A percentile compares a stretch with the other conserved stretches of the same genome.
Evolutionary conservation across 1,139 yeast genomes (phyloP).

Genomic region (Arxiozyma heterogenica): DNA sequence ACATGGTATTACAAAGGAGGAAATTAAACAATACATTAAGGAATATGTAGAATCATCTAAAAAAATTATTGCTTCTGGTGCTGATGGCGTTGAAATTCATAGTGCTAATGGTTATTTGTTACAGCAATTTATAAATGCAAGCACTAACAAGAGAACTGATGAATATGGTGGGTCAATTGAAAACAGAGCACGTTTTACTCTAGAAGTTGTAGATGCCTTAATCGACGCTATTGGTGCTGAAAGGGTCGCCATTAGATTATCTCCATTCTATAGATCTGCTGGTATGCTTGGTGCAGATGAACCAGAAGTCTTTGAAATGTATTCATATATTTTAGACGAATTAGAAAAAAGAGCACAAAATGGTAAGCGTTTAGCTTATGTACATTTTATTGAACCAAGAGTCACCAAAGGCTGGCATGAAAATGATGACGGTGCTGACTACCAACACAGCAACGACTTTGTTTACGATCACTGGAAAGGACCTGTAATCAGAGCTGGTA

Average conservation of each 20-base stretch:
- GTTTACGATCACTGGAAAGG: conserved; percentile 40
- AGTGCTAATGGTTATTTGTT: conserved; percentile 58
- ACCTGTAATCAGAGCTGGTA: conserved; percentile 31
- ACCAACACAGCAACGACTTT: conserved; percentile 31
- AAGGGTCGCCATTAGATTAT: conserved; percentile 34
- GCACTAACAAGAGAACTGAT: conserved; percentile 50
- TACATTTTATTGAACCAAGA: conserved; percentile 44
- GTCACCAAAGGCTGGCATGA: conserved; percentile 16
- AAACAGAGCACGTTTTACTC: conserved; percentile 40
- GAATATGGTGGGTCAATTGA: conserved; percentile 55
- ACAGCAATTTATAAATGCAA: conserved; percentile 45
- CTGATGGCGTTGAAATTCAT: conserved; percentile 60
- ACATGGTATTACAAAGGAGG: conserved; percentile 30
- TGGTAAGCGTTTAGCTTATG: conserved; percentile 37
- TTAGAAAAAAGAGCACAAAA: conserved; percentile 24
- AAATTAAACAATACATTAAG: conserved; percentile 29
- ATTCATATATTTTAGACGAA: conserved; percentile 31
- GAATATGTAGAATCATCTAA: conserved; percentile 32
- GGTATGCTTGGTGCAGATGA: conserved; percentile 31
- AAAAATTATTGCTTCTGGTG: conserved; percentile 41
- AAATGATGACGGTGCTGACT: conserved; percentile 18
- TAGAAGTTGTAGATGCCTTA: conserved; percentile 12
- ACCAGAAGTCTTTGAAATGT: conserved; percentile 24
- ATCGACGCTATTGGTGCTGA: conserved; percentile 9
- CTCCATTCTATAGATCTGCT: conserved; percentile 40